Conservation (phyloP, 306 rosid genomes). For the Hippophae rhamnoides region DNA sequence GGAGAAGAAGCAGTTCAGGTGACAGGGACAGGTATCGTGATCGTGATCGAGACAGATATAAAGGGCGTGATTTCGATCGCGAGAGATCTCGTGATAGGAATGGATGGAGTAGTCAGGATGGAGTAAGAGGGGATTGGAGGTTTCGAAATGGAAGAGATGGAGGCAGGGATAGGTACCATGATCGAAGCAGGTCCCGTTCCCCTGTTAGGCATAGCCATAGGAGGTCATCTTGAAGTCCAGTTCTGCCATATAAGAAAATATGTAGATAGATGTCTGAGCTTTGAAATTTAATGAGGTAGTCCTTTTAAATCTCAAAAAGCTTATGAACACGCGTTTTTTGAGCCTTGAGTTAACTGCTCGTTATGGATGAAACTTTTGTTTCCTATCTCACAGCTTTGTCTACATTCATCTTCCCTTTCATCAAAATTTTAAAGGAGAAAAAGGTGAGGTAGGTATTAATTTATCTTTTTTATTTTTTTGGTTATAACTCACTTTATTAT, state of each 20-base stretch:
- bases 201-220: slow-evolving; percentile 61
- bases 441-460: slow-evolving; percentile 86
- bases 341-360: slow-evolving; percentile 47
- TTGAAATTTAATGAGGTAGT: slow-evolving; percentile 85
- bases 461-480: slow-evolving; percentile 39
- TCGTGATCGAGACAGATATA: slow-evolving; percentile 58
- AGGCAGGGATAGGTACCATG: slow-evolving; percentile 63
- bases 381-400: slow-evolving; percentile 83
- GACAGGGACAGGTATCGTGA: slow-evolving; percentile 67
- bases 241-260: slow-evolving; percentile 52
- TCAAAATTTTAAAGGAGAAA: slow-evolving; percentile 67
- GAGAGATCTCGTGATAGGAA: slow-evolving; percentile 67
- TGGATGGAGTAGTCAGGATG: slow-evolving; percentile 66
- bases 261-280: slow-evolving; percentile 71
- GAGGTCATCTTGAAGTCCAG: slow-evolving; percentile 74
- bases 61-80: slow-evolving; percentile 59
- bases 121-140: slow-evolving; percentile 69
- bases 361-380: slow-evolving; percentile 63
- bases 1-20: slow-evolving; percentile 60
- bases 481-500: slow-evolving; percentile 9
- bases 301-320: slow-evolving; percentile 58
- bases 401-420: slow-evolving; percentile 79
- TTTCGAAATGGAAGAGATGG: slow-evolving; percentile 77
- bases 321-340: slow-evolving; percentile 53
- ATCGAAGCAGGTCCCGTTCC: slow-evolving; percentile 84